These are phyloP conservation scores for Diaporthe velutina DNA, from an alignment of 2,329 filamentous ascomycete species.

Conservation along the genomic window DNA sequence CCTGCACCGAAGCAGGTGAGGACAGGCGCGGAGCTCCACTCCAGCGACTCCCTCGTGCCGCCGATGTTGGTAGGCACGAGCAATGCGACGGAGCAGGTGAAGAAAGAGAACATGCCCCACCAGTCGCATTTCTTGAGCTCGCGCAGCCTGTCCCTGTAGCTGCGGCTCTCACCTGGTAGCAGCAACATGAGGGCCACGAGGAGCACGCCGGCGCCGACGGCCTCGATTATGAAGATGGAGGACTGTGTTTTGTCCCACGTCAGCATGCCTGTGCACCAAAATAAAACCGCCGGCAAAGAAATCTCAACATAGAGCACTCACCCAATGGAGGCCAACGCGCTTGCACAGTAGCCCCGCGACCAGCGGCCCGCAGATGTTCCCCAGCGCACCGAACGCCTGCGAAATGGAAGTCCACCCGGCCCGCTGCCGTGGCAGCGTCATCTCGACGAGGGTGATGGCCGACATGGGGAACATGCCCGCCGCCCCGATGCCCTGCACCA, in stretches of 20 bases:
- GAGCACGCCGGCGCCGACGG: not conserved
- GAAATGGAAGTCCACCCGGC: conserved; percentile 33
- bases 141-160: not conserved
- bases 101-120: conserved; percentile 33
- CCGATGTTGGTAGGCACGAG: conserved; percentile 38
- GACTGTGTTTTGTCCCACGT: conserved; percentile 11
- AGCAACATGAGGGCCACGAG: not conserved
- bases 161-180: conserved; percentile 18
- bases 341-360: conserved; percentile 9
- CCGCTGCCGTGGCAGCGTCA: conserved; percentile 35
- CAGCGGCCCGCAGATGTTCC: conserved; percentile 37
- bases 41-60: not conserved
- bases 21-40: conserved; percentile 13
- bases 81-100: conserved; percentile 20
- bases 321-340: not conserved
- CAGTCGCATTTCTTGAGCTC: conserved; percentile 35
- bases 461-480: conserved; percentile 39
- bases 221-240: conserved; percentile 32
- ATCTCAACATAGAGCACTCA: not conserved
- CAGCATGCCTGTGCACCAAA: not conserved
- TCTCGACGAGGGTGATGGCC: conserved; percentile 37
- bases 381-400: conserved; percentile 34
- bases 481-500: conserved; percentile 36
- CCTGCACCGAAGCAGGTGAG: conserved; percentile 1
- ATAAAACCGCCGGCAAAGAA: no score